Base-by-base conservation (phyloP, 352 stramenopile genomes). In the Elongisporangium anandrum region DNA sequence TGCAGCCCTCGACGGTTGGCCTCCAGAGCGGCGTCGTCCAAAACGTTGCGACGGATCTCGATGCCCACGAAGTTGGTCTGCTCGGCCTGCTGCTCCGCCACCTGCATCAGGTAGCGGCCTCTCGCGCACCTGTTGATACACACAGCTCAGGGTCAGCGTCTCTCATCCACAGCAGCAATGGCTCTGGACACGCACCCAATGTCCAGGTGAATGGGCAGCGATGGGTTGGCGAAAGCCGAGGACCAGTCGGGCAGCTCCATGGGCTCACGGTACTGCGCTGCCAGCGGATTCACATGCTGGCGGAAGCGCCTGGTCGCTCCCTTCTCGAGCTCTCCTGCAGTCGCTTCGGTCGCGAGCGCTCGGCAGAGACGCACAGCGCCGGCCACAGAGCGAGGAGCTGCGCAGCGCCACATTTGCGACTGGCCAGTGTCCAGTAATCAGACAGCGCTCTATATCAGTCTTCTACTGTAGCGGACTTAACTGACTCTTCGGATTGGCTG, bases 241-340 rank as follows among this genome's bases (percentile, higher is more conserved):
- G 45, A 61, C 82, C 82, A 95, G 16, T 91, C 68, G 0, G 87
- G 87, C 16, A 94, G 52, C 50, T 66, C 61, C 21, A 92, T 75
- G 9, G 82, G 80, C 50, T 81, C 70, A 24, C 72, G 79, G 51
- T 88, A 95, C 50, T 81, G 64, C 26, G 69, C 69, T 21, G 84
- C 60, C 17, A 95, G 70, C 52, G 87, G 87, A 59, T 95, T 95
- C 59, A 95, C 87, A 56, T 95, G 87, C 69, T 95, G 85, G 9
- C 85, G 82, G 63, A 93, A 85, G 12, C 86, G 71, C 52, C 79
- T 87, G 41, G 63, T 17, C 7, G 51, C 23, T 16, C 7, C 22
- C 17, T 12, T 20, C 12, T n/a, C n/a, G n/a, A n/a, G n/a, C n/a
- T 52, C 41, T 51, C 0, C 22, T 23, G 48, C 50, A 24, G 26